These are phyloP conservation scores for Xerocomellus chrysenteron DNA, from an alignment of 768 basidiomycete species.

Conservation along the genomic window DNA sequence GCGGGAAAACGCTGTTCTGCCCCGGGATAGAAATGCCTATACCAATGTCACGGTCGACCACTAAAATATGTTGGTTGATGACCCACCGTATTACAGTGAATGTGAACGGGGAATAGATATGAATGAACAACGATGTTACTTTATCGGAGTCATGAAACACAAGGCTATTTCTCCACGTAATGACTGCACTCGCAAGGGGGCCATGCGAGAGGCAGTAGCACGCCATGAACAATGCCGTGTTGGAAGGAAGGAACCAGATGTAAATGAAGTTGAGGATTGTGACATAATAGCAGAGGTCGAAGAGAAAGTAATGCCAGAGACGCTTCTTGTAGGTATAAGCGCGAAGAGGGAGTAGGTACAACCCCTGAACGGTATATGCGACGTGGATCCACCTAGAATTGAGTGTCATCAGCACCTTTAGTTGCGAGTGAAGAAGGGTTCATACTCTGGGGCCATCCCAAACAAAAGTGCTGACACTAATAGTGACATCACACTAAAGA, in stretches of 20 bases:
- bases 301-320: conserved; percentile 92
- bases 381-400: conserved; percentile 80
- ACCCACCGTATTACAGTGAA: conserved; percentile 87
- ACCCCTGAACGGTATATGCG: conserved; percentile 74
- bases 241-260: conserved; percentile 86
- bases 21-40: conserved; percentile 85
- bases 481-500: conserved; percentile 90
- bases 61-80: background rate
- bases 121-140: conserved; percentile 92
- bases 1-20: conserved; percentile 86
- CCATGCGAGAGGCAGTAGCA: conserved; percentile 94
- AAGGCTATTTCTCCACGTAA: conserved; percentile 97
- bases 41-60: conserved; percentile 3
- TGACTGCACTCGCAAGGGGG: conserved; percentile 87
- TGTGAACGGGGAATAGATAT: conserved; percentile 88
- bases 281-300: conserved; percentile 91
- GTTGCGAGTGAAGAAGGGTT: conserved; percentile 1
- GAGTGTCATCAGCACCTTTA: conserved; percentile 9
- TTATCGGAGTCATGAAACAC: conserved; percentile 98
- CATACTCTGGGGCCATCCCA: conserved; percentile 83
- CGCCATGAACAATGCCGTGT: conserved; percentile 77
- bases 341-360: conserved; percentile 81
- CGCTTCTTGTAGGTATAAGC: conserved; percentile 89
- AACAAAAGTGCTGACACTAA: conserved; percentile 83
- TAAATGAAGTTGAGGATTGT: conserved; percentile 90